A percentile compares a stretch with the other conserved stretches of the same genome.
Conservation (phyloP, 495 filamentous ascomycete species). For the Lentithecium fluviatile region DNA sequence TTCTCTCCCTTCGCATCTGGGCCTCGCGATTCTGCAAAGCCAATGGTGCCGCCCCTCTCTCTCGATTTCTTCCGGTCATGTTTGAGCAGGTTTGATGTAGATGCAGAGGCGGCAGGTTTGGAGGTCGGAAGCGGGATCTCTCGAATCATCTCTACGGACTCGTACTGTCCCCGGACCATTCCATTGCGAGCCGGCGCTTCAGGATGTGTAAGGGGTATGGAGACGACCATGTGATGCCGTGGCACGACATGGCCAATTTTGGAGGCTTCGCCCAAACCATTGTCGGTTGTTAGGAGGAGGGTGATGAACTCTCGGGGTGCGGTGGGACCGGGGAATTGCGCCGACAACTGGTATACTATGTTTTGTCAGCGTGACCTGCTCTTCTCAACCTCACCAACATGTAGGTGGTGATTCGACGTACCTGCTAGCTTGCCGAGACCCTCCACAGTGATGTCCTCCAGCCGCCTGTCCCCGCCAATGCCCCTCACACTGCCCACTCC, state of each 20-base stretch:
- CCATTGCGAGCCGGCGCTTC: slow-evolving; percentile 65
- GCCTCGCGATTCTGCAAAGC: slow-evolving; percentile 47
- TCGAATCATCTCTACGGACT: slow-evolving; percentile 87
- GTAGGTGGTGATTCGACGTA: too few relatives aligned
- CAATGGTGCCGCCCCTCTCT: slow-evolving; percentile 51
- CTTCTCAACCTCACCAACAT: too few relatives aligned
- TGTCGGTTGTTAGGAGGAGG: slow-evolving; percentile 62
- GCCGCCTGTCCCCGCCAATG: slow-evolving; percentile 72
- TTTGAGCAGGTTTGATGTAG: slow-evolving; percentile 42
- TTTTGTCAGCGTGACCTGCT: slow-evolving; percentile 20
- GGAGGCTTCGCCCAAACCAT: slow-evolving; percentile 37
- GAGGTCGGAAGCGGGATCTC: slow-evolving; percentile 60
- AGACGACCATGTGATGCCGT: slow-evolving; percentile 80
- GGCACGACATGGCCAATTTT: slow-evolving; percentile 39
- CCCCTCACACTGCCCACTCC: slow-evolving; percentile 75
- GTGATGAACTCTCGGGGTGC: slow-evolving; percentile 85
- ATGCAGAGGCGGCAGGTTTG: slow-evolving; percentile 33
- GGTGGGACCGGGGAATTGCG: slow-evolving; percentile 86
- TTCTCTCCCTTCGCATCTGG: slow-evolving; percentile 45
- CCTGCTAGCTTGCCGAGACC: slow-evolving; percentile 59
- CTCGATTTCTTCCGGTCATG: slow-evolving; percentile 18
- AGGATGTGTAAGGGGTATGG: slow-evolving; percentile 75
- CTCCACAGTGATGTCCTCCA: slow-evolving; percentile 58
- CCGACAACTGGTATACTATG: slow-evolving; percentile 76
- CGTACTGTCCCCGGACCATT: slow-evolving; percentile 81